A percentile compares a stretch with the other conserved stretches of the same genome.
Evolutionary conservation across 176 grass and related monocot genomes (phyloP).

Genomic region (Melocanna baccifera): DNA sequence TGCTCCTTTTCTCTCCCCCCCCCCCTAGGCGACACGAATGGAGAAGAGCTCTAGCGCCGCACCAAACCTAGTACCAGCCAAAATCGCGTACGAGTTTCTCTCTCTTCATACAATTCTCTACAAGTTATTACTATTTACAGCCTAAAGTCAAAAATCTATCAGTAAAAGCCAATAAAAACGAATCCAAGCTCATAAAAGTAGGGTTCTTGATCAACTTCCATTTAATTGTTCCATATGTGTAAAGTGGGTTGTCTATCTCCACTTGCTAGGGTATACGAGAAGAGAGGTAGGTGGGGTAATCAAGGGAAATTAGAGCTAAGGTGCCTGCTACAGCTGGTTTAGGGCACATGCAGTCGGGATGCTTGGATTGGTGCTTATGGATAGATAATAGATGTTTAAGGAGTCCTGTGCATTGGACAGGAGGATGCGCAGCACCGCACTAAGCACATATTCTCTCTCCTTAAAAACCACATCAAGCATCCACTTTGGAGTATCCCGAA

Average conservation of each 20-base stretch:
- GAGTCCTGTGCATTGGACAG: not conserved
- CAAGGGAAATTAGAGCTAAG: not conserved
- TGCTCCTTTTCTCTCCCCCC: too few species aligned
- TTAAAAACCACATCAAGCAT: not conserved
- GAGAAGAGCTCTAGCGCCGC: constrained; percentile 34
- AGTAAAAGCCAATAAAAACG: too few species aligned
- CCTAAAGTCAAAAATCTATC: too few species aligned
- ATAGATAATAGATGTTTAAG: constrained; percentile 3
- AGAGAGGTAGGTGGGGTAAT: not conserved
- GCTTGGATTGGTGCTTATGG: not conserved
- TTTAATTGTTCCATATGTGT: not conserved
- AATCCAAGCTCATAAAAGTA: too few species aligned
- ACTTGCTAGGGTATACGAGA: not conserved
- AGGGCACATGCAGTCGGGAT: not conserved
- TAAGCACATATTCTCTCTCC: not conserved
- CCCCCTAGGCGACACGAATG: constrained; percentile 25
- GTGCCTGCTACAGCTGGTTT: not conserved
- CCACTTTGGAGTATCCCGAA: not conserved
- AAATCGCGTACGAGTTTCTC: too few species aligned
- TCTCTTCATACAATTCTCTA: too few species aligned
- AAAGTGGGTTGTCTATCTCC: not conserved
- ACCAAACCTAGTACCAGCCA: too few species aligned
- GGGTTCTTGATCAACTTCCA: not conserved
- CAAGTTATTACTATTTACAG: too few species aligned
- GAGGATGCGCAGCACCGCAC: not conserved